Percentiles rank a stretch among this genome's conserved stretches.
Conservation (phyloP, 495 filamentous ascomycete genomes). For the Neurospora discreta region DNA sequence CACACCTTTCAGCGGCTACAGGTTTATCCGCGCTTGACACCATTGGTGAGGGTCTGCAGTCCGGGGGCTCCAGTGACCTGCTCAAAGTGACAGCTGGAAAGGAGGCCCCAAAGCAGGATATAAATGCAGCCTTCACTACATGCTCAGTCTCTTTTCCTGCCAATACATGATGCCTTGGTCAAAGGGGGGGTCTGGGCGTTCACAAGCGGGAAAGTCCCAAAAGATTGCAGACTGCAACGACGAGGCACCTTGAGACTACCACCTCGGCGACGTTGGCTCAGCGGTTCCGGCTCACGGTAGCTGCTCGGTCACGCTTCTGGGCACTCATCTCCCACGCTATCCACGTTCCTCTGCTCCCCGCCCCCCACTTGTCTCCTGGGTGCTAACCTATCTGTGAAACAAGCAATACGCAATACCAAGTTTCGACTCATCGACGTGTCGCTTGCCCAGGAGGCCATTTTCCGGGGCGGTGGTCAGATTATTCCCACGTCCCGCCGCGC, state of each 20-base stretch:
- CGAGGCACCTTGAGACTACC: background rate
- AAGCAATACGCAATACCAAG: constrained; percentile 90
- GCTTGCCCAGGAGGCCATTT: constrained; percentile 81
- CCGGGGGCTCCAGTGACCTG: constrained; percentile 1
- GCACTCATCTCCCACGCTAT: background rate
- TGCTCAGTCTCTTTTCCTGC: background rate
- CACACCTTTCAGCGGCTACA: background rate
- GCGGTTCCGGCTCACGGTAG: background rate
- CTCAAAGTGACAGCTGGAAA: constrained; percentile 4
- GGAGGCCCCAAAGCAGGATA: background rate
- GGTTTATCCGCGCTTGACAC: background rate
- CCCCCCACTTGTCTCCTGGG: background rate
- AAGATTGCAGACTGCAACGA: background rate
- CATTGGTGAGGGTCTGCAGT: background rate
- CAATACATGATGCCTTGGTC: background rate
- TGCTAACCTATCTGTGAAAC: background rate
- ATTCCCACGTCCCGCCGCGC: constrained; percentile 88
- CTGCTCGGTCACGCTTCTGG: background rate
- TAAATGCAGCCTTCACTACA: background rate
- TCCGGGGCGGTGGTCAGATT: constrained; percentile 90
- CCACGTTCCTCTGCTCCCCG: background rate
- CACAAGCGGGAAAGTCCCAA: background rate
- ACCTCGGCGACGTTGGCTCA: background rate
- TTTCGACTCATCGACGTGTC: constrained; percentile 89
- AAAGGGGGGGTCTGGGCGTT: background rate